phyloP scores from a whole-genome alignment of 768 basidiomycete species.

The Xerocomellus chrysenteron region DNA sequence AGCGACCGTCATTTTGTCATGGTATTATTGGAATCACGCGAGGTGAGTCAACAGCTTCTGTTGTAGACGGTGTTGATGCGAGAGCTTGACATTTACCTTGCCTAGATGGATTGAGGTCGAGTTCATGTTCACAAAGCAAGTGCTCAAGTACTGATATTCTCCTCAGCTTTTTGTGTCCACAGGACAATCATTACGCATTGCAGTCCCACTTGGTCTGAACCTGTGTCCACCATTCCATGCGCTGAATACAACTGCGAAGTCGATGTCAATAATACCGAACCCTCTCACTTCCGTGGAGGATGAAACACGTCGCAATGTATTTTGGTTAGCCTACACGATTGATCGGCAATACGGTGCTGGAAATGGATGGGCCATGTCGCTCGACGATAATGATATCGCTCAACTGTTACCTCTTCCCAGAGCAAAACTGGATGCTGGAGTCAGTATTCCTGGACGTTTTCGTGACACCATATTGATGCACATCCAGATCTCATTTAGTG shows the following conservation, averaged over 20 bases:
- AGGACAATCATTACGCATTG: slow-evolving; percentile 54
- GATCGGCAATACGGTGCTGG: slow-evolving; percentile 67
- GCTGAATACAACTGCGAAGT: slow-evolving; percentile 55
- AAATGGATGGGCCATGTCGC: slow-evolving; percentile 67
- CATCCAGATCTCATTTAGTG: slow-evolving; percentile 45
- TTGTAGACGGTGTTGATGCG: not conserved
- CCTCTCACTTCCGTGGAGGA: slow-evolving; percentile 66
- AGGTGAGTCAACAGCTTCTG: slow-evolving; percentile 42
- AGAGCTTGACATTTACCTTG: not conserved
- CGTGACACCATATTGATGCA: slow-evolving; percentile 6
- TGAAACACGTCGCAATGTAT: slow-evolving; percentile 68
- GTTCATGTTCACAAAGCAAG: not conserved
- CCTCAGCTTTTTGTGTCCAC: slow-evolving; percentile 59
- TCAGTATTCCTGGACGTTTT: slow-evolving; percentile 30
- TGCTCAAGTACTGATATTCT: slow-evolving; percentile 4
- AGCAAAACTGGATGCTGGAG: slow-evolving; percentile 61
- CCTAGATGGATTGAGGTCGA: slow-evolving; percentile 72
- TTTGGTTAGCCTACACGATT: slow-evolving; percentile 69
- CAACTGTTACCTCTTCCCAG: slow-evolving; percentile 66
- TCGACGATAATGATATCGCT: slow-evolving; percentile 74
- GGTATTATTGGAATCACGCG: slow-evolving; percentile 76
- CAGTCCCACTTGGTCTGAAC: slow-evolving; percentile 69
- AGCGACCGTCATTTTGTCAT: slow-evolving; percentile 65
- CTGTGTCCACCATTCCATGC: slow-evolving; percentile 65
- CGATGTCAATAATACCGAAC: slow-evolving; percentile 57